Evolutionary conservation across 176 grass and related monocot genomes (phyloP).

Genomic region (Sorghum bicolor): Sorghum_bicolor_NCBIv3 NC_012877.2:57133501-57134000

Average conservation of each 20-base stretch:
- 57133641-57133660: conserved; percentile 37
- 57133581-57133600: conserved; percentile 72
- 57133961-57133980: conserved; percentile 75
- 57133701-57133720: conserved; percentile 70
- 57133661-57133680: conserved; percentile 54
- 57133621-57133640: conserved; percentile 43
- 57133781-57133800: conserved; percentile 49
- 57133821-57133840: conserved; percentile 67
- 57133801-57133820: conserved; percentile 49
- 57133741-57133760: conserved; percentile 50
- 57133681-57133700: conserved; percentile 65
- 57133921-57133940: conserved; percentile 72
- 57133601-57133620: conserved; percentile 65
- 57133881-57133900: conserved; percentile 33
- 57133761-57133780: conserved; percentile 57
- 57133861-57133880: conserved; percentile 82
- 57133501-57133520: conserved; percentile 35
- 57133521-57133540: conserved; percentile 51
- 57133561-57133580: conserved; percentile 76
- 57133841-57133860: conserved; percentile 56
- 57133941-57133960: conserved; percentile 75
- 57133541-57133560: conserved; percentile 57
- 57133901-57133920: conserved; percentile 28
- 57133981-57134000: conserved; percentile 76
- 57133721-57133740: conserved; percentile 62